Evolutionary conservation across 2,329 filamentous ascomycete species (phyloP).

Genomic region (Cladophialophora psammophila): DNA sequence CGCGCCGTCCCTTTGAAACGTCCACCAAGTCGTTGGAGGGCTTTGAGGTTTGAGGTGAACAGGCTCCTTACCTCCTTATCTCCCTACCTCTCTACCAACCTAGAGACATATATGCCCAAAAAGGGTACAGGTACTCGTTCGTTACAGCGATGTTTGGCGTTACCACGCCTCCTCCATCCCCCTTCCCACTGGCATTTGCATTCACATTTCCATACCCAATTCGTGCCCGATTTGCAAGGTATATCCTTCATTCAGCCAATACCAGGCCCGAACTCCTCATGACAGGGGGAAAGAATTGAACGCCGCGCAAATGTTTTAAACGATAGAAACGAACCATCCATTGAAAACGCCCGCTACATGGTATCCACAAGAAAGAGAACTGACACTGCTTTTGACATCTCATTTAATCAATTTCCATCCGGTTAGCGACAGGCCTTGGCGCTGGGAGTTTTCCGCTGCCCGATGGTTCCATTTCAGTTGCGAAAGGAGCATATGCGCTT

Average conservation of each 20-base stretch:
- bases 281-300: not conserved
- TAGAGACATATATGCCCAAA: too few relatives aligned
- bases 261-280: slow-evolving; percentile 24
- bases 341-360: slow-evolving; percentile 20
- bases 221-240: slow-evolving; percentile 5
- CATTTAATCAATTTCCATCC: slow-evolving; percentile 38
- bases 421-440: slow-evolving; percentile 24
- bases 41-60: too few relatives aligned
- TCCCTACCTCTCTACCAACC: too few relatives aligned
- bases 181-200: not conserved
- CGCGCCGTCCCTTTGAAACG: not conserved
- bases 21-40: not conserved
- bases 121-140: too few relatives aligned
- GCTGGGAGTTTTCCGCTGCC: slow-evolving; percentile 27
- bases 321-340: slow-evolving; percentile 2
- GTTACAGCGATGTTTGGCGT: too few relatives aligned
- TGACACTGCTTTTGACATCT: slow-evolving; percentile 5
- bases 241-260: slow-evolving; percentile 4
- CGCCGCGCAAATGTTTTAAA: not conserved
- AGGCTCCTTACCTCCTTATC: too few relatives aligned
- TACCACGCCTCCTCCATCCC: not conserved
- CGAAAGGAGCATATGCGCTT: slow-evolving; percentile 36
- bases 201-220: not conserved
- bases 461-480: slow-evolving; percentile 32
- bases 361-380: slow-evolving; percentile 9